phyloP scores from a whole-genome alignment of 768 basidiomycete species.

The Mycena crocata region DNA sequence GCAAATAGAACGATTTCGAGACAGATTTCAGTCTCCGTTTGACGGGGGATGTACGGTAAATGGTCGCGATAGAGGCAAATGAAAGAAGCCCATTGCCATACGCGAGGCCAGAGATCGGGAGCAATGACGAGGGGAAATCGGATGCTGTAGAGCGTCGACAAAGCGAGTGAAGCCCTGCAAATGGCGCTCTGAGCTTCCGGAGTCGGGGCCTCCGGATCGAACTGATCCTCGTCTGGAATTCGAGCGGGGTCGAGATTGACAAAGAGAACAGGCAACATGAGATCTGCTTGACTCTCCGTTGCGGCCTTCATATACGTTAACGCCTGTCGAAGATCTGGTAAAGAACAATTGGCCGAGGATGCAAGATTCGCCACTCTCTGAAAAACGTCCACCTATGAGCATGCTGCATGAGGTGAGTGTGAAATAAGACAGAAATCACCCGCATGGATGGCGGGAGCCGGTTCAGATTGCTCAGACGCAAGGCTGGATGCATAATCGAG shows the following conservation, averaged over 20 bases:
- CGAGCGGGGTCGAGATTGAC: neutral
- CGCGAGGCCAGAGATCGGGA: neutral
- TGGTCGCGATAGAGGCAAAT: neutral
- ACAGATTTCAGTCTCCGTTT: neutral
- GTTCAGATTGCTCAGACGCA: neutral
- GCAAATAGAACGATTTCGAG: neutral
- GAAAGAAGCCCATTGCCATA: constrained; percentile 2
- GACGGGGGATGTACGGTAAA: neutral
- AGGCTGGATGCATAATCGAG: neutral
- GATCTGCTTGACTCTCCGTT: neutral
- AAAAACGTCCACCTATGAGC: neutral
- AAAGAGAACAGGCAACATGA: neutral
- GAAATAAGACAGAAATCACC: neutral
- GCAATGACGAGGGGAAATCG: neutral
- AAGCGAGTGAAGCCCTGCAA: neutral
- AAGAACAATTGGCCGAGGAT: neutral
- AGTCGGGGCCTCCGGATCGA: neutral
- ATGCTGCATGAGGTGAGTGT: neutral
- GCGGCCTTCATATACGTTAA: neutral
- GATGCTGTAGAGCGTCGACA: neutral
- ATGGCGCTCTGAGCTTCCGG: neutral
- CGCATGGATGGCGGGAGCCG: neutral
- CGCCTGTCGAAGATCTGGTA: neutral
- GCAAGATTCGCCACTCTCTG: neutral
- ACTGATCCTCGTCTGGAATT: neutral